These are phyloP conservation scores for Dalbergia cultrata DNA, from an alignment of 306 rosid genomes.

Conservation along the genomic window DNA sequence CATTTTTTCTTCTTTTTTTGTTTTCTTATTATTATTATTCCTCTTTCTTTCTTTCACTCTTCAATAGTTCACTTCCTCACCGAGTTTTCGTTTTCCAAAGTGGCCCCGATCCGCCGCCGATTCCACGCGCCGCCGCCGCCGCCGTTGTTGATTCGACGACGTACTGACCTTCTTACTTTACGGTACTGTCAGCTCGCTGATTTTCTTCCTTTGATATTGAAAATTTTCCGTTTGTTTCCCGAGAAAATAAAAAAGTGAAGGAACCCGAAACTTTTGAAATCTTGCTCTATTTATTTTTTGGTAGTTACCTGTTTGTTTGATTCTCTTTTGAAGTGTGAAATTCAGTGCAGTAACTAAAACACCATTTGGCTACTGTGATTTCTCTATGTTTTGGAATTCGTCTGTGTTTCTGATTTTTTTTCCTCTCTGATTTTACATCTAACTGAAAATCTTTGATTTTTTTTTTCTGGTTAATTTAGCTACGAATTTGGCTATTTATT, in stretches of 20 bases:
- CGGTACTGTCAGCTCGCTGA: constrained; percentile 6
- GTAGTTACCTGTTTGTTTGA: not conserved
- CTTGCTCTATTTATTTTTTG: not conserved
- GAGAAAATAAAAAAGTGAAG: constrained; percentile 40
- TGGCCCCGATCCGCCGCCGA: constrained; percentile 47
- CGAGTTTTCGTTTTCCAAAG: constrained; percentile 27
- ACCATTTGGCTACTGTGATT: not conserved
- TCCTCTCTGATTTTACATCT: not conserved
- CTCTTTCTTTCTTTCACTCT: not conserved
- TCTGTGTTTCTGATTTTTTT: constrained; percentile 10
- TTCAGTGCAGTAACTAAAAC: not conserved
- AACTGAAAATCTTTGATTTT: not conserved
- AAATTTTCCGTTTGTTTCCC: constrained; percentile 41
- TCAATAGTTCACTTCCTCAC: constrained; percentile 39
- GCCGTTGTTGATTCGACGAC: constrained; percentile 27
- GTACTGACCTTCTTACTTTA: constrained; percentile 29
- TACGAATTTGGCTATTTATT: not conserved
- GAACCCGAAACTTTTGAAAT: constrained; percentile 21
- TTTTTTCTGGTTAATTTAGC: not conserved
- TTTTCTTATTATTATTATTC: not conserved
- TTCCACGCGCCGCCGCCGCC: constrained; percentile 41
- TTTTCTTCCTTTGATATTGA: constrained; percentile 40
- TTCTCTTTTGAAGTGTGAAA: not conserved
- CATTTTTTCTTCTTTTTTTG: not conserved
- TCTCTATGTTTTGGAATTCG: constrained; percentile 28